phyloP scores from a whole-genome alignment of 2,329 filamentous ascomycete genomes.

The Incumbomyces delicatus region DNA sequence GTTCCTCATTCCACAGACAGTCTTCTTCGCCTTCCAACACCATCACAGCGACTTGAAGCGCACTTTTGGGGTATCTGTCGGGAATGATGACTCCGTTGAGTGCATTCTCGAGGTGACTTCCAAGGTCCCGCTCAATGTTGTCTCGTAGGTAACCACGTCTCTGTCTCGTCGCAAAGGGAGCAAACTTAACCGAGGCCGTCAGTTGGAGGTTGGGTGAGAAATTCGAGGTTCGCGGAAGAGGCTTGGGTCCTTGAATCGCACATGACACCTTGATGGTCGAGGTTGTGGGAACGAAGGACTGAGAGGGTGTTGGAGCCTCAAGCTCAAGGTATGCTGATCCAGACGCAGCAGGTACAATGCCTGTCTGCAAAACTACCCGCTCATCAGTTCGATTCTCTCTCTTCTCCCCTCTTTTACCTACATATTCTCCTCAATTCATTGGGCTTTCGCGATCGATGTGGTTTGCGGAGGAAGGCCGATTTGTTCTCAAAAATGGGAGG shows the following conservation, averaged over 20 bases:
- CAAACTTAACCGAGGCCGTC: constrained; percentile 90
- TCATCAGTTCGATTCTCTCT: constrained; percentile 7
- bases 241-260: constrained; percentile 85
- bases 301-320: constrained; percentile 39
- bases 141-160: constrained; percentile 81
- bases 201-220: constrained; percentile 90
- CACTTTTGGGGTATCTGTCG: constrained; percentile 96
- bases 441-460: constrained; percentile 50
- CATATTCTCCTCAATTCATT: constrained; percentile 78
- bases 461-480: constrained; percentile 39
- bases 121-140: constrained; percentile 75
- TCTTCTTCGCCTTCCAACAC: constrained; percentile 82
- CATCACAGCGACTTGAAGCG: constrained; percentile 87
- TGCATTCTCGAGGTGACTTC: constrained; percentile 83
- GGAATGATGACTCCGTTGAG: constrained; percentile 82
- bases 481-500: constrained; percentile 58
- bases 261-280: constrained; percentile 83
- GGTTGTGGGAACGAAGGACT: constrained; percentile 40
- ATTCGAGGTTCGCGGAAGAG: constrained; percentile 76
- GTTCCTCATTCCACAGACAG: constrained; percentile 57
- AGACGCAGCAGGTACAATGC: constrained; percentile 83
- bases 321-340: constrained; percentile 65
- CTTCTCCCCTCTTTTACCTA: constrained; percentile 38
- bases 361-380: constrained; percentile 69
- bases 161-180: constrained; percentile 78